Conservation (phyloP, 495 filamentous ascomycete species). For the Talaromyces adpressus region DNA sequence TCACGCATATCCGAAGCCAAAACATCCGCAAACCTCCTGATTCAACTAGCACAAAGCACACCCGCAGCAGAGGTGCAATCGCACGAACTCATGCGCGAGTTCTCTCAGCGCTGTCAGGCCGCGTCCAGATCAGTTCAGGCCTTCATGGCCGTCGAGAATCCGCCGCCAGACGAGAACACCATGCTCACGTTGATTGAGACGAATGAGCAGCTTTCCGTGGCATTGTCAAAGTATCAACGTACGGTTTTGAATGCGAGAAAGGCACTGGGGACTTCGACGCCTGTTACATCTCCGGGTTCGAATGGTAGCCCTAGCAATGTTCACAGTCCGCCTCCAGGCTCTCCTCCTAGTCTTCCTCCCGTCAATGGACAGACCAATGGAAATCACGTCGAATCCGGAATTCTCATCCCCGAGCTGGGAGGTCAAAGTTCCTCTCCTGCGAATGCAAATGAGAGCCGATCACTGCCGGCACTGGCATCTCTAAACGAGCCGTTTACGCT, state of each 20-base stretch:
- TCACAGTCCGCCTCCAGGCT: not conserved
- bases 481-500: constrained; percentile 1
- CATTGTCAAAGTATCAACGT: constrained; percentile 72
- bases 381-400: not conserved
- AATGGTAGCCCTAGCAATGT: not conserved
- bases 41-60: constrained; percentile 81
- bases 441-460: constrained; percentile 1
- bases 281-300: constrained; percentile 10
- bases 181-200: constrained; percentile 90
- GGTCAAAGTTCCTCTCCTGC: not conserved
- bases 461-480: constrained; percentile 7
- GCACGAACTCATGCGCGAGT: constrained; percentile 89
- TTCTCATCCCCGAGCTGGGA: not conserved
- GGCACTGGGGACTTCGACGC: constrained; percentile 15
- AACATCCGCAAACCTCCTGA: constrained; percentile 82
- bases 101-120: constrained; percentile 75
- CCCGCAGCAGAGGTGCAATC: constrained; percentile 63
- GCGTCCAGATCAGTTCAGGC: constrained; percentile 71
- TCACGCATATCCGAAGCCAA: constrained; percentile 82
- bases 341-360: not conserved
- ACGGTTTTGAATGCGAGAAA: constrained; percentile 67
- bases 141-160: constrained; percentile 75
- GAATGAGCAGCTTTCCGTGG: constrained; percentile 76
- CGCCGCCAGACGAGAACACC: constrained; percentile 83
- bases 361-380: not conserved